Percentiles rank a stretch among this genome's conserved stretches.
Conservation (phyloP, 2,329 filamentous ascomycete species). For the Septoria linicola region DNA sequence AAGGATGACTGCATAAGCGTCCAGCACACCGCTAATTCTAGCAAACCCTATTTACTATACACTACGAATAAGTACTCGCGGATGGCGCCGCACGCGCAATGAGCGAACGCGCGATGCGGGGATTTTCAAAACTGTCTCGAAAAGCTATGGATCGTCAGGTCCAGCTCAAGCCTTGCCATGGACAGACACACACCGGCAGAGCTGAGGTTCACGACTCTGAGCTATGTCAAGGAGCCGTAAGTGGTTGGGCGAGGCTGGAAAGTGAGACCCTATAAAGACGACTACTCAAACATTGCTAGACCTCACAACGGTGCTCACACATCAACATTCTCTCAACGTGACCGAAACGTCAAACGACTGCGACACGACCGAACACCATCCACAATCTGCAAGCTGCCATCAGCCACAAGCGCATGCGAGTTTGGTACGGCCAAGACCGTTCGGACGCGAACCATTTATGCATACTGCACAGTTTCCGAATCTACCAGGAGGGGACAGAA, state of each 20-base stretch:
- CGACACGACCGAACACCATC: neutral
- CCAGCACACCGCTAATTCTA: conserved; percentile 15
- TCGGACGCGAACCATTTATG: conserved; percentile 15
- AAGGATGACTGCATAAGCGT: conserved; percentile 17
- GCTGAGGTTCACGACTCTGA: no score
- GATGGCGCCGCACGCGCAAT: neutral
- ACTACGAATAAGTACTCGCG: conserved; percentile 3
- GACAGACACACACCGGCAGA: neutral
- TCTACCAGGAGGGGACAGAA: conserved; percentile 6
- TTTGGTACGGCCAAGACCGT: conserved; percentile 20
- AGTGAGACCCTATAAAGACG: conserved; percentile 4
- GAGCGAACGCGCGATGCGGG: conserved; percentile 11
- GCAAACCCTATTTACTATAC: conserved; percentile 13
- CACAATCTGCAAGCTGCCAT: conserved; percentile 1
- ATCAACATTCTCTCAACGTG: neutral
- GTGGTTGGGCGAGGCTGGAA: neutral
- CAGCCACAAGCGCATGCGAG: neutral
- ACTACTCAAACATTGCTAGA: neutral
- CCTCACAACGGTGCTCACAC: neutral
- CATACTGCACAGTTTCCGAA: conserved; percentile 7
- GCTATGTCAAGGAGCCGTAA: neutral
- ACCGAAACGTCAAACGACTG: neutral
- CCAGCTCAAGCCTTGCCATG: neutral
- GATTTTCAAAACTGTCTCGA: neutral
- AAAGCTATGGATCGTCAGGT: conserved; percentile 1